Conservation (phyloP, 2,329 filamentous ascomycete species). For the Chrysoporthe austroafricana region DNA sequence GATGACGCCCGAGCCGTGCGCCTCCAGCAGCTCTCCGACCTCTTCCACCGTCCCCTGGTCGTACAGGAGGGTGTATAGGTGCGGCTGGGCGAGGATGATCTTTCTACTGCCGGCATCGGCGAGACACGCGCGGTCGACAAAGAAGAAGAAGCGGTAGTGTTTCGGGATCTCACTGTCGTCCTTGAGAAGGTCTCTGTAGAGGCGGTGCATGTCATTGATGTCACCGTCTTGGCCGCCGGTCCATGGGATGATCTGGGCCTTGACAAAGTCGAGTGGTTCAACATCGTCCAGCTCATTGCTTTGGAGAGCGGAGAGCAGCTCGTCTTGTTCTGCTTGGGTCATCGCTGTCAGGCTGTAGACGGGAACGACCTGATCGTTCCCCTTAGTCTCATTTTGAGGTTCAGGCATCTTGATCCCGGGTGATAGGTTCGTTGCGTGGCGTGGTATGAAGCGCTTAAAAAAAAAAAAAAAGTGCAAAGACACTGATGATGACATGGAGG, state of each 20-base stretch:
- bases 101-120: not conserved
- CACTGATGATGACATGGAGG: not conserved
- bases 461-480: not conserved
- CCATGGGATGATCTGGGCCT: not conserved
- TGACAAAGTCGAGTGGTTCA: not conserved
- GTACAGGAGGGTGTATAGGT: not conserved
- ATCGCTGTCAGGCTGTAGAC: not conserved
- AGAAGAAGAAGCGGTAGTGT: not conserved
- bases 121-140: conserved; percentile 2
- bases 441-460: not conserved
- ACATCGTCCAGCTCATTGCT: not conserved
- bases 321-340: not conserved
- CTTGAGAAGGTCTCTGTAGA: not conserved
- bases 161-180: not conserved
- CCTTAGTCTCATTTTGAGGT: not conserved
- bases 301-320: not conserved
- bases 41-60: not conserved
- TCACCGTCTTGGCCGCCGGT: not conserved
- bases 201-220: not conserved
- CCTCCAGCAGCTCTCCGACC: not conserved
- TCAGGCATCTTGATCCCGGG: not conserved
- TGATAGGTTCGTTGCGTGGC: not conserved
- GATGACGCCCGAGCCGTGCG: not conserved
- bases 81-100: conserved; percentile 4
- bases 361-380: not conserved